Conservation (phyloP, 73 alveolate species). For the Blepharisma stoltei region DNA sequence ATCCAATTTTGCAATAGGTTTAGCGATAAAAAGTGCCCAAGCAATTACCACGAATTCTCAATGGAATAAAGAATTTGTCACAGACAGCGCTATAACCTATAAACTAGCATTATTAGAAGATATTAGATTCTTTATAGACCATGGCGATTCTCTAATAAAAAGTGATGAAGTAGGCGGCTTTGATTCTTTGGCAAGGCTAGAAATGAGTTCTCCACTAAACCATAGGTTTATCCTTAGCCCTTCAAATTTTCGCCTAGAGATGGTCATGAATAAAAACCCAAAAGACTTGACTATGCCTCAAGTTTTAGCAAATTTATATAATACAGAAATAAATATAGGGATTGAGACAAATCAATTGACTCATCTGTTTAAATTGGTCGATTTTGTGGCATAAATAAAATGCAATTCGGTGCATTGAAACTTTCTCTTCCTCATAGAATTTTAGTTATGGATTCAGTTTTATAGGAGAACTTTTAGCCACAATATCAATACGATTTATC, state of each 20-base stretch:
- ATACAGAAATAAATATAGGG: background rate
- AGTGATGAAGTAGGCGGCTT: background rate
- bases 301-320: background rate
- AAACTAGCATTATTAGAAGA: background rate
- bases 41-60: background rate
- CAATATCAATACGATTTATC: no score
- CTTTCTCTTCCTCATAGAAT: no score
- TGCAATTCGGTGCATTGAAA: no score
- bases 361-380: background rate
- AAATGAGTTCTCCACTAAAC: background rate
- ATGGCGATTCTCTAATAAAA: background rate
- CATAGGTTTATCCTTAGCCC: background rate
- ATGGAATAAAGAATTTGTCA: conserved; percentile 12
- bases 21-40: background rate
- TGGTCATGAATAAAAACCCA: background rate
- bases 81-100: background rate
- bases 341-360: conserved; percentile 10
- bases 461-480: no score
- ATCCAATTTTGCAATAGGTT: background rate
- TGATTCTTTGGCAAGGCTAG: background rate
- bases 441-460: no score
- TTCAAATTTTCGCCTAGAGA: background rate
- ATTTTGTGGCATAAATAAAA: no score
- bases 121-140: conserved; percentile 5
- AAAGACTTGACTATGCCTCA: conserved; percentile 7